phyloP scores from a whole-genome alignment of 164 flowering plant genomes.

The Vitis rotundifolia region DNA sequence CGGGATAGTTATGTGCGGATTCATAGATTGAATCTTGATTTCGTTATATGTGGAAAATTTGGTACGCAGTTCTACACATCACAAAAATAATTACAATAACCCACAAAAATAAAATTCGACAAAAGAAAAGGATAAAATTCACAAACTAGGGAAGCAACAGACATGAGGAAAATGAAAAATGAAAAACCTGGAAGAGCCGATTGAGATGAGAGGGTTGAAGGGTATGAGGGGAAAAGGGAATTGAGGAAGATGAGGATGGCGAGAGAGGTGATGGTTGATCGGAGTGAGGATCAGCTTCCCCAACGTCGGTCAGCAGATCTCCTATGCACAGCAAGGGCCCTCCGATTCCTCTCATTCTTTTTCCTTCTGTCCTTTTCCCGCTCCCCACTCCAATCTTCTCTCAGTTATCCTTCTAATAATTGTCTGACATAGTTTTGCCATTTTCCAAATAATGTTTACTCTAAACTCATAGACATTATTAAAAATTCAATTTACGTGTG shows the following conservation, averaged over 20 bases:
- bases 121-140: neutral
- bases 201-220: slow-evolving; percentile 45
- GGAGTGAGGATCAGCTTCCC: slow-evolving; percentile 32
- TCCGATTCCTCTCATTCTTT: slow-evolving; percentile 74
- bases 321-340: slow-evolving; percentile 87
- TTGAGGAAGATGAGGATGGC: slow-evolving; percentile 23
- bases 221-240: slow-evolving; percentile 7
- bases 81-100: too few species aligned
- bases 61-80: too few species aligned
- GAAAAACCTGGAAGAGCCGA: slow-evolving; percentile 59
- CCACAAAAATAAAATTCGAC: too few species aligned
- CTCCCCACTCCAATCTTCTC: too few species aligned
- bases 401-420: too few species aligned
- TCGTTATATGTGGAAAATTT: too few species aligned
- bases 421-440: too few species aligned
- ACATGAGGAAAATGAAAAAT: neutral
- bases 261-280: slow-evolving; percentile 2
- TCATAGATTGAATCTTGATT: too few species aligned
- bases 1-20: too few species aligned
- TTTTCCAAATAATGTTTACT: too few species aligned
- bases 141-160: neutral
- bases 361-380: neutral
- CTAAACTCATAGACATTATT: too few species aligned
- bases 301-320: slow-evolving; percentile 76
- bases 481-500: too few species aligned